These are phyloP conservation scores for Euphorbia tirucalli DNA, from an alignment of 345 rosid species.

Conservation along the genomic window DNA sequence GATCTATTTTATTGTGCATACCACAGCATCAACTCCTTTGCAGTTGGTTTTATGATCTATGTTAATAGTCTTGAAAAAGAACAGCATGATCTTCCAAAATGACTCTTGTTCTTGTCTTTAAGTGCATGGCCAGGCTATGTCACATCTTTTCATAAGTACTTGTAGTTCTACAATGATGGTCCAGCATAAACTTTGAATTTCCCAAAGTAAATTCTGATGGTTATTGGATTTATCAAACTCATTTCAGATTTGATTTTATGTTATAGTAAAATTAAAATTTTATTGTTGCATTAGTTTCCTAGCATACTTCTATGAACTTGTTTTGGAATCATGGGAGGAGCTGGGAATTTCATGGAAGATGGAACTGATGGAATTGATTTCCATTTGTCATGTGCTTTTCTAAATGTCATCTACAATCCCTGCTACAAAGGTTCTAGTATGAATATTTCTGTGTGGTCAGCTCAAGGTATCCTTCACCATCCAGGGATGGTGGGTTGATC, in stretches of 20 bases:
- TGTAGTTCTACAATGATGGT: background rate
- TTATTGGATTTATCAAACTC: background rate
- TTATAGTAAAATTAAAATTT: background rate
- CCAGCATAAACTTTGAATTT: background rate
- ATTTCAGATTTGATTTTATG: background rate
- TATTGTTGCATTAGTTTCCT: background rate
- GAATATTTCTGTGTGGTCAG: background rate
- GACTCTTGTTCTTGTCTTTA: background rate
- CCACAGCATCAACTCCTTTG: background rate
- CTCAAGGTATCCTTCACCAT: background rate
- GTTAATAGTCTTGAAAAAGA: background rate
- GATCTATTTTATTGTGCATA: constrained; percentile 9
- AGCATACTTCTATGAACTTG: background rate
- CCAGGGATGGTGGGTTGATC: background rate
- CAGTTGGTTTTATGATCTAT: background rate
- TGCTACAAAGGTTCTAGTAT: background rate
- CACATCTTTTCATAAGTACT: background rate
- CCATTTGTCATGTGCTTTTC: background rate
- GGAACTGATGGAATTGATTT: background rate
- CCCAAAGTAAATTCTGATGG: background rate
- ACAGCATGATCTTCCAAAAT: background rate
- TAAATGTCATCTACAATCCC: background rate
- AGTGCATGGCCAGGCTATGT: background rate
- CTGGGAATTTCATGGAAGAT: background rate
- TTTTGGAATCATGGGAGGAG: constrained; percentile 1